A percentile compares a stretch with the other conserved stretches of the same genome.
Conservation (phyloP, 805 yeast species). For the Hanseniaspora guilliermondii region DNA sequence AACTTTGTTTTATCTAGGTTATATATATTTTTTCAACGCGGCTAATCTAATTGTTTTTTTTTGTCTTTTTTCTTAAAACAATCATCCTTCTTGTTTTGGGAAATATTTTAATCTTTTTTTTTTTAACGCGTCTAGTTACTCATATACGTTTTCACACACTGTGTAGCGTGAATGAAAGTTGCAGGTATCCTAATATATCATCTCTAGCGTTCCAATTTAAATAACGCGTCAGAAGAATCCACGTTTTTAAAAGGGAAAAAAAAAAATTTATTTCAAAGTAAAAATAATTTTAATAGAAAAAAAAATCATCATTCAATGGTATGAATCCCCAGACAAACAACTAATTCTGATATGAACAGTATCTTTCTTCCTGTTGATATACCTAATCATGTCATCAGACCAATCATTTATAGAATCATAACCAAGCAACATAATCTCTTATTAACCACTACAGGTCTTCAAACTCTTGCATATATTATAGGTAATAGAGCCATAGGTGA, state of each 20-base stretch:
- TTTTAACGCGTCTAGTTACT: no score
- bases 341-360: not conserved
- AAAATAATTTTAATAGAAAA: not conserved
- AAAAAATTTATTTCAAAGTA: not conserved
- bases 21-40: not conserved
- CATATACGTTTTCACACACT: no score
- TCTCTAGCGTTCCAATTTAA: no score
- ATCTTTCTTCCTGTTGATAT: constrained; percentile 48
- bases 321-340: not conserved
- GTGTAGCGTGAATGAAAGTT: no score
- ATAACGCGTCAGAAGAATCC: no score
- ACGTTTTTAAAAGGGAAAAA: no score
- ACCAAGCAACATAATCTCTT: constrained; percentile 80
- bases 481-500: constrained; percentile 64
- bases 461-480: constrained; percentile 56
- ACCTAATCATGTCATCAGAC: constrained; percentile 73
- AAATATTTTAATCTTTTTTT: no score
- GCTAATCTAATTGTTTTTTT: not conserved
- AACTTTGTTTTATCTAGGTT: not conserved
- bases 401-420: constrained; percentile 77
- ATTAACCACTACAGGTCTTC: constrained; percentile 80
- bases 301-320: not conserved
- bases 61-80: not conserved
- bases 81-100: no score
- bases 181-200: no score